Evolutionary conservation across 495 filamentous ascomycete species (phyloP), one percentile per base, ranked within the genome.

Genomic region (Podospora australis): DNA sequence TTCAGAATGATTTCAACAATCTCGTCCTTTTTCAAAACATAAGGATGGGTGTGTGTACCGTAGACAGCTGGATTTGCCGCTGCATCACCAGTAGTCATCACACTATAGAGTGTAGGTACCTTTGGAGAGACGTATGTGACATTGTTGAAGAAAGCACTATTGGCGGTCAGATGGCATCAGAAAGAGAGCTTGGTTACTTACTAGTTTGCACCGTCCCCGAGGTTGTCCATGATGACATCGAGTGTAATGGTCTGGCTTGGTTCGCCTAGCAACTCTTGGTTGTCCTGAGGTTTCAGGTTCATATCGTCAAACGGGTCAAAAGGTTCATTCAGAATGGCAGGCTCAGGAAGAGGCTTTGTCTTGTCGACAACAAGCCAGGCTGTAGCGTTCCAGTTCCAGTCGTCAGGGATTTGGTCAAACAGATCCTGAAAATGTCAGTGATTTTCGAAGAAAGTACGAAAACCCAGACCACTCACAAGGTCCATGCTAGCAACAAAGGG

Each of bases 41-140:
- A 78, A 0, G 83, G 57, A 57, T 92, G 77, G 5, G 84, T 85
- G 67, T 81, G 82, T 19, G 71, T 69, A 20, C 89, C 89, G 64
- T 95, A 95, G 23, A 95, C 70, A 6, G 53, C 50, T 1, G 82
- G 63, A 54, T 94, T 72, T 6, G 74, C 79, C 6, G 84, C 80
- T 14, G 74, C 58, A 2, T 76, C 62, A 19, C 84, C 85, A 5
- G 84, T 70, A 0, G 79, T 78, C 19, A 94, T 68, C 1, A 71
- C 87, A 0, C 83, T 82, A 72, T 88, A 95, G 2, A 95, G 71
- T 0, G 83, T 85, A 2, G 89, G 89, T 0, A 94, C 87, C 56
- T 85, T 88, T 23, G 86, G 85, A 6, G 58, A 32, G 21, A 79
- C 75, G 57, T 90, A 95, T 36, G 83, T 83, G 36, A 88, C 81